Conservation (phyloP, 495 filamentous ascomycete genomes). For the Xylaria nigripes region DNA sequence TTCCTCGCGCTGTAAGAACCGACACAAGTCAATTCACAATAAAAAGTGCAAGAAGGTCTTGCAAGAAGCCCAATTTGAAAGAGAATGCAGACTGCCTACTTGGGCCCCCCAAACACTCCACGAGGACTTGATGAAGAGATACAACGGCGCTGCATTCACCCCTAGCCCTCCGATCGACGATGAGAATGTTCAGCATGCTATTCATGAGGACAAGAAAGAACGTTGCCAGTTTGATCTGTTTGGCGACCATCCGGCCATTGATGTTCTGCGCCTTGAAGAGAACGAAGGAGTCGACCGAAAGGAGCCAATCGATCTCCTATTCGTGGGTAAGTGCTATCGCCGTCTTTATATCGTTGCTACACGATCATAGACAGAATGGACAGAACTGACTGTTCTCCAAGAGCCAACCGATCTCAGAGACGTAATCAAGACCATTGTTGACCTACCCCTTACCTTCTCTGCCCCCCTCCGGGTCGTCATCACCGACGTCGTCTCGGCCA, state of each 20-base stretch:
- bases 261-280: neutral
- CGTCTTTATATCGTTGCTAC: neutral
- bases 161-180: neutral
- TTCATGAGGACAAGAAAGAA: neutral
- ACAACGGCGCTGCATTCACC: neutral
- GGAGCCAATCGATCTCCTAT: neutral
- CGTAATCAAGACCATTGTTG: neutral
- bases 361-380: neutral
- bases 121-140: neutral
- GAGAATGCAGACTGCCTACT: neutral
- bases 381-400: neutral
- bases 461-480: neutral
- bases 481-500: neutral
- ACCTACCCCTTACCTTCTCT: neutral
- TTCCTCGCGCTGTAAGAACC: neutral
- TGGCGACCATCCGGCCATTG: conserved; percentile 1
- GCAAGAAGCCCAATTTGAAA: neutral
- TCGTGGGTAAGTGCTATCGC: neutral
- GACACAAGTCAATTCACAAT: neutral
- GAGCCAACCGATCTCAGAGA: conserved; percentile 1
- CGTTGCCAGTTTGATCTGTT: neutral
- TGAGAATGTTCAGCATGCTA: neutral
- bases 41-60: neutral
- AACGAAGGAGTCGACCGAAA: neutral
- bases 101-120: conserved; percentile 2